Evolutionary conservation across 768 basidiomycete species (phyloP).

Genomic region (Cantharellus cinnabarinus): DNA sequence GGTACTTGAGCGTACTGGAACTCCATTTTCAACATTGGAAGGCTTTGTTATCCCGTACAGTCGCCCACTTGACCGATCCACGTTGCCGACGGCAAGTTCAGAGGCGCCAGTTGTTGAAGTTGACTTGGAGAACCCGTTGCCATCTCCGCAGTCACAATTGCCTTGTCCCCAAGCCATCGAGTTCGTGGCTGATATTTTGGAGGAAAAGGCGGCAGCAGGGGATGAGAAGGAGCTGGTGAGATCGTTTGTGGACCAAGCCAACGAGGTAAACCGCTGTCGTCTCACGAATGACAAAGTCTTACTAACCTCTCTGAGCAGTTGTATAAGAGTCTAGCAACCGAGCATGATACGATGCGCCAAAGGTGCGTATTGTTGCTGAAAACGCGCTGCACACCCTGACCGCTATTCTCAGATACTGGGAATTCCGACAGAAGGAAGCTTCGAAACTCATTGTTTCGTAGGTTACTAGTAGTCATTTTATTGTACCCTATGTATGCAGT

Average conservation of each 20-base stretch:
- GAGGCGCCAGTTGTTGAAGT: conserved; percentile 19
- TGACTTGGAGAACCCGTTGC: conserved; percentile 58
- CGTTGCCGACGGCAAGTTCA: neutral
- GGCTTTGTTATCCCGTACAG: conserved; percentile 52
- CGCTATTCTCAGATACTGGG: conserved; percentile 42
- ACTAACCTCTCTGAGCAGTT: conserved; percentile 23
- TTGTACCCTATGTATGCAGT: too few relatives aligned
- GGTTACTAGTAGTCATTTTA: too few relatives aligned
- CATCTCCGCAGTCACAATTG: conserved; percentile 41
- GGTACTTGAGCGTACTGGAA: conserved; percentile 38
- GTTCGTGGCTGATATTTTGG: conserved; percentile 59
- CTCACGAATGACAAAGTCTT: conserved; percentile 2
- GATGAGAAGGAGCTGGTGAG: conserved; percentile 12
- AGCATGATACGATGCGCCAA: conserved; percentile 56
- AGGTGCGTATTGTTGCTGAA: conserved; percentile 25
- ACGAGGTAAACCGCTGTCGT: neutral
- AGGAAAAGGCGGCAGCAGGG: conserved; percentile 23
- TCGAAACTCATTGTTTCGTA: neutral
- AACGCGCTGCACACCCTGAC: conserved; percentile 8
- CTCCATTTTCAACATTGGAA: conserved; percentile 33
- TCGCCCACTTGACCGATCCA: neutral
- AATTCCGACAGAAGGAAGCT: conserved; percentile 24
- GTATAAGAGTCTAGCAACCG: conserved; percentile 47
- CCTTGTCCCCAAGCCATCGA: conserved; percentile 68
- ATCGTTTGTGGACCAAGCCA: neutral